Evolutionary conservation across 805 yeast genomes (phyloP), one percentile per base, ranked within the genome.

Genomic region (Scheffersomyces ergatensis): DNA sequence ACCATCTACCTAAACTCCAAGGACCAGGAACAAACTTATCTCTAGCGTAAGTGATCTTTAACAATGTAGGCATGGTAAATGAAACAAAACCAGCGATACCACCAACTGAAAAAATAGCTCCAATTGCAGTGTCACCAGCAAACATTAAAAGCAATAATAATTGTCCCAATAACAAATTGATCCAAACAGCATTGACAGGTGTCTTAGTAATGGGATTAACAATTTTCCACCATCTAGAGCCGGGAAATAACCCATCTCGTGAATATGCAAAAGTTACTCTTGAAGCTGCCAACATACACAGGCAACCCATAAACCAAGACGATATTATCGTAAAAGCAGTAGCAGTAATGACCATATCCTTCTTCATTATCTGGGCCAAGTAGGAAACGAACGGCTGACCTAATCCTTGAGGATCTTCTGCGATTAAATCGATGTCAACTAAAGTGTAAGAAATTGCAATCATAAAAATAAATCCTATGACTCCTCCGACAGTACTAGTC

Each of bases 101-200:
- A 24, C 86, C 85, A 36, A 83, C 85, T 2, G 86, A 80, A 63
- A 83, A 83, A 45, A 82, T 80, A 33, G 89, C 89, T 23, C 76
- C 81, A 48, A 82, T 78, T 36, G 88, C 84, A 16, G 74, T 70
- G 43, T 77, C 80, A 30, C 85, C 85, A 25, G 82, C 82, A 58
- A 82, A 79, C 56, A 82, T 72, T 45, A 80, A 69, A 41, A 78
- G 67, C 46, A 80, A 63, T 17, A 80, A 63, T 18, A 79, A 67
- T 52, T 78, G 77, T 25, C 84, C 84, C 36, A 81, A 48, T 24
- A 72, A 47, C 52, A 72, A 67, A 62, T 81, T 79, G 49, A 77
- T 58, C 78, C 83, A 74, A 20, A 79, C 83, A 0, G 87, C 85
- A 54, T 77, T 69, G 37, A 83, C 69, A 5, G 89, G 89, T 4